Base-by-base conservation (phyloP, 2,329 filamentous ascomycete species). In the Penicillium digitatum region DNA sequence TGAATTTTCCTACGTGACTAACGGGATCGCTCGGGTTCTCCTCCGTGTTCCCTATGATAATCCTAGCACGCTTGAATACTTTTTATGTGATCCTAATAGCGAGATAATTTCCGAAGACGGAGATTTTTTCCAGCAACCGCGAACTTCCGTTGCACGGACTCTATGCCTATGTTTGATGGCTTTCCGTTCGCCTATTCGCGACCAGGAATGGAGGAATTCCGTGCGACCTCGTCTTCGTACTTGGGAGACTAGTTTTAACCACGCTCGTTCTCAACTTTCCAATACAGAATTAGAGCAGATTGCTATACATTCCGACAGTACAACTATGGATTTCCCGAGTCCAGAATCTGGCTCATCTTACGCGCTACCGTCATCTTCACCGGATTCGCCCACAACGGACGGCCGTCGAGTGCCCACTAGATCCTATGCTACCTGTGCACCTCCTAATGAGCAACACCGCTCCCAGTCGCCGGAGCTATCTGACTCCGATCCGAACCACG, bases 1-100 rank as follows among this genome's bases (percentile, higher is more conserved):
- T 8, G 62, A 64, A 44, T 67, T 62, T 40, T 68, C 65, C 16
- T 69, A 63, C 48, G 18, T 70, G 37, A 63, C 62, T 2, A 69
- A 56, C 46, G 65, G 65, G 11, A 35, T 66, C 16, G 54, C 58
- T 1, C 29, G 55, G 10, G 60, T 69, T 3, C 58, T 63, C 11
- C 59, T 69, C 5, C 44, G 51, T n/a, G 53, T 69, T 34, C 61
- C 53, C 7, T 51, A 61, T 3, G 50, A 67, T 27, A 45, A 64
- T 6, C 64, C 64, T 18, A 52, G 40, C 20, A 64, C 54, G 9
- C 60, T 69, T 12, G 65, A 65, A 52, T 67, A 69, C 51, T 59
- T 55, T 44, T 51, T 64, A 22, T 62, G 56, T 46, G 62, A 68
- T 39, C 66, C 63, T 2, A 65, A 62, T 49, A 42, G 52, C 49